Base-by-base conservation (phyloP, 371 early-diverging fungal genomes). In the Blakeslea trispora region DNA sequence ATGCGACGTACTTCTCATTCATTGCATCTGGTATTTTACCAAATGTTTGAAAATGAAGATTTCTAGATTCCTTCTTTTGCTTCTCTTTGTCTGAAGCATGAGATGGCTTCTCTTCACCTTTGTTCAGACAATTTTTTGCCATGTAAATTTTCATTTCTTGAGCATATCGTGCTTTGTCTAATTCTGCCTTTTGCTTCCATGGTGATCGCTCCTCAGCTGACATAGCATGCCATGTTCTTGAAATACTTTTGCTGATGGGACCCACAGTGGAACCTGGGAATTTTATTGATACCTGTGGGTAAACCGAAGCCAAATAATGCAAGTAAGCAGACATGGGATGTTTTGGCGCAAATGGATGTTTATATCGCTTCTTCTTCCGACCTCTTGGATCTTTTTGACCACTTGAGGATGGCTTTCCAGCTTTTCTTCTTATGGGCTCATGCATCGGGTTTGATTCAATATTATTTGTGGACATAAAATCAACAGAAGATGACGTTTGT, bases 291-390 rank as follows among this genome's bases (percentile, higher is more conserved):
- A 67, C 63, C 42, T 67, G 31, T 11, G 63, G 56, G 37, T 62
- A 62, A 13, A 67, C 68, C 6, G 82, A 82, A 10, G 81, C 81
- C 39, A 89, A 63, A 46, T 82, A 91, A 53, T 84, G 88, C 21
- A 91, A 63, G 59, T 89, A 91, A 11, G 86, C 90, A 15, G 89
- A 87, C 81, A 89, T 89, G 39, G 91, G 90, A 55, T 91, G 91
- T 49, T 88, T 88, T 31, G 91, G 91, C 5, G 88, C 89, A 59
- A 79, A 77, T 0, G 89, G 88, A 47, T 88, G 85, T 61, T 82
- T 84, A 56, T 75, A 66, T 41, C 80, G 77, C 59, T 85, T 86
- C 68, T 87, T 90, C 59, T 87, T 85, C 7, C 81, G 64, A n/a
- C 86, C 77, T 44, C 59, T 68, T 37, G 66, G 82, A 65, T 69